Base-by-base conservation (phyloP, 768 basidiomycete species). In the Psilocybe azurescens region DNA sequence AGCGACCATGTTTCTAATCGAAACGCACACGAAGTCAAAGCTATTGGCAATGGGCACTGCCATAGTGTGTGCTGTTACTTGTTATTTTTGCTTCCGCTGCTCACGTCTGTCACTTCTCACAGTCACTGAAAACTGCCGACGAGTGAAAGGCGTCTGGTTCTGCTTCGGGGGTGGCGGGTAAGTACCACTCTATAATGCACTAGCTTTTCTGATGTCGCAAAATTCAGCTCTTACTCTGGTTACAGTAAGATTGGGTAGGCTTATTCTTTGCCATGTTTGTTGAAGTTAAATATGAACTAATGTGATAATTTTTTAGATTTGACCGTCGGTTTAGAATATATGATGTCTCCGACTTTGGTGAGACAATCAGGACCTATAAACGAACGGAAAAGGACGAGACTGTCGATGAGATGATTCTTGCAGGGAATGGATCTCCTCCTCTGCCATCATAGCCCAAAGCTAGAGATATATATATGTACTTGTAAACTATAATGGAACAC, bases 311-410 rank as follows among this genome's bases (percentile, higher is more conserved):
- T 63, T 64, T 47, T 54, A 91, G 90, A 13, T 97, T 98, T 72
- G 93, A 97, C 74, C 87, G 96, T 16, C 85, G 97, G 46, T 95
- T 97, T 82, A 83, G 97, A 7, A 79, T 98, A 49, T 99, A 90
- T 74, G 87, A 94, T 28, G 82, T 99, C 55, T 90, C 89, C 16
- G 88, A 94, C 63, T 98, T 84, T 68, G 97, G 97, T 49, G 97
- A 99, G 81, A 95, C 87, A 5, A 93, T 99, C 71, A 79, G 82
- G 72, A 97, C 97, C 39, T 84, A 92, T 74, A 97, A 97, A 75
- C 86, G 88, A 41, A 88, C 86, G 3, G 91, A 93, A 71, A 79
- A 88, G 60, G 88, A 88, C 57, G 85, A 84, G 58, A 77, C 92
- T 13, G 54, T 91, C 48, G 88, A 92, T 66, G 81, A 84, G 62